Evolutionary conservation across 2,329 filamentous ascomycete species (phyloP).

Genomic region (Botrytis cinerea): DNA sequence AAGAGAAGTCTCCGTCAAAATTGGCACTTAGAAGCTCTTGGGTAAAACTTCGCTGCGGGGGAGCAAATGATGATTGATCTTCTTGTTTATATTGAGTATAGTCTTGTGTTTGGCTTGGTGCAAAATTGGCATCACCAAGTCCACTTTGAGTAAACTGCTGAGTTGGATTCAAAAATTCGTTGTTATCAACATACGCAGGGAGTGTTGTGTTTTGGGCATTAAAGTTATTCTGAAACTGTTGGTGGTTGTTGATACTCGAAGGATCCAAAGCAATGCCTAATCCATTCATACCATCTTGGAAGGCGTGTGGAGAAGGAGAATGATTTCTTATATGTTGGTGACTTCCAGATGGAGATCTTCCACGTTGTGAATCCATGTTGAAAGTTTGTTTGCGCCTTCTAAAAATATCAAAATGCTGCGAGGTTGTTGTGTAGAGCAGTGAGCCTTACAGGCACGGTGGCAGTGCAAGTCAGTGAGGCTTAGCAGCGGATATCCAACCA

Average conservation of each 20-base stretch:
- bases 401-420: constrained; percentile 34
- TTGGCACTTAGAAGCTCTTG: constrained; percentile 52
- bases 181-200: constrained; percentile 41
- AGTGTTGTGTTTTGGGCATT: constrained; percentile 45
- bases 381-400: constrained; percentile 43
- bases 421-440: constrained; percentile 20
- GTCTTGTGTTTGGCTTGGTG: constrained; percentile 34
- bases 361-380: constrained; percentile 58
- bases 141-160: constrained; percentile 37
- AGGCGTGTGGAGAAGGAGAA: constrained; percentile 60
- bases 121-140: constrained; percentile 35
- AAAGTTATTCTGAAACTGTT: constrained; percentile 44
- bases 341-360: constrained; percentile 63
- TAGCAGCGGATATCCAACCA: constrained; percentile 12
- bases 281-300: constrained; percentile 49
- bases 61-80: constrained; percentile 41
- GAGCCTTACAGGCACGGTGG: constrained; percentile 27
- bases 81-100: constrained; percentile 42
- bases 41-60: constrained; percentile 51
- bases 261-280: constrained; percentile 60
- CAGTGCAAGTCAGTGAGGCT: constrained; percentile 24
- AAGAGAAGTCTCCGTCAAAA: constrained; percentile 62
- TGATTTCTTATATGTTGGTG: constrained; percentile 60
- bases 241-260: constrained; percentile 40
- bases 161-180: constrained; percentile 51